Conservation (phyloP, 2,329 filamentous ascomycete species). For the Celoporthe dispersa region DNA sequence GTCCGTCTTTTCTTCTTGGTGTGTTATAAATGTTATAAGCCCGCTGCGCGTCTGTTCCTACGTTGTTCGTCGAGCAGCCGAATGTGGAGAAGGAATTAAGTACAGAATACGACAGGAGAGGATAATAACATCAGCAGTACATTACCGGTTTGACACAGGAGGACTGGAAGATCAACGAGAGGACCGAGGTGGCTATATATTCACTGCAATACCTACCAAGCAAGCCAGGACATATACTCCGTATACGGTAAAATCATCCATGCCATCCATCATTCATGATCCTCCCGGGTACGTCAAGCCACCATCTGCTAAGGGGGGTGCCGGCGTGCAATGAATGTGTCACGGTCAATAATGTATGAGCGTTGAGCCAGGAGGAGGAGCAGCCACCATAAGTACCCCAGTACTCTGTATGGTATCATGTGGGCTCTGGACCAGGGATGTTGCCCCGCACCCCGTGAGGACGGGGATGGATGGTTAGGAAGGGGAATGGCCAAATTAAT, state of each 20-base stretch:
- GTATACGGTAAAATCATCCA: too few species aligned
- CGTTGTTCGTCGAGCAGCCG: not conserved
- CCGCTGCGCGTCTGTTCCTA: not conserved
- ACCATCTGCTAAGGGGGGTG: not conserved
- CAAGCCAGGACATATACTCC: too few species aligned
- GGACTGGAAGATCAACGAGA: too few species aligned
- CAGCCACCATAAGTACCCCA: not conserved
- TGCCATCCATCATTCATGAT: not conserved
- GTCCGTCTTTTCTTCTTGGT: not conserved
- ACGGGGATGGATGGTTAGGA: not conserved
- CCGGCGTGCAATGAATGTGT: not conserved
- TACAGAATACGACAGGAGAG: too few species aligned
- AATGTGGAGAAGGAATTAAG: too few species aligned
- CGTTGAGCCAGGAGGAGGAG: not conserved
- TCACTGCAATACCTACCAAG: not conserved
- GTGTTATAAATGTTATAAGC: too few species aligned
- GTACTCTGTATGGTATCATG: not conserved
- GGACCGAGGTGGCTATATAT: not conserved
- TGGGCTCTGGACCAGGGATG: not conserved
- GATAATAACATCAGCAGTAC: too few species aligned
- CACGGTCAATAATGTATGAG: slow-evolving; percentile 8
- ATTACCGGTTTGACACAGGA: too few species aligned
- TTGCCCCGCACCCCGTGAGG: not conserved
- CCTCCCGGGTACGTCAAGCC: not conserved
- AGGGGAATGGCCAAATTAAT: not conserved